Base-by-base conservation (phyloP, 225 moss, liverwort and hornwort species). In the Thuidium tamariscinum region DNA sequence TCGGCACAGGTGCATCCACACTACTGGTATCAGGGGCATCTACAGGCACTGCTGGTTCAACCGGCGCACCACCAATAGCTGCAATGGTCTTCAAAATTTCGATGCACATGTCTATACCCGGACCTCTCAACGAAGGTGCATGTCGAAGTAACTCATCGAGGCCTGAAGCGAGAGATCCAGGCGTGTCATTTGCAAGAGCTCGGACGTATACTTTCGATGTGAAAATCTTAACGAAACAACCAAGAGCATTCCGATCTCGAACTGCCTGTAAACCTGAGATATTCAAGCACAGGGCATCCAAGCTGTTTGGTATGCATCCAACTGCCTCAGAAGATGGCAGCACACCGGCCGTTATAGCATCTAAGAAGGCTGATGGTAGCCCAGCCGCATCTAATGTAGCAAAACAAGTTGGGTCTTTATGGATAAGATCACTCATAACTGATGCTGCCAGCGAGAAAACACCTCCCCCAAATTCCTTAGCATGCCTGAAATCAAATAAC, bases 381-480 rank as follows among this genome's bases (percentile, higher is more conserved):
- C 97, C 98, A 62, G 96, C 91, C 23, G 94, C 88, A 91, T 99
- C 96, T 44, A 99, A 94, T 60, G 96, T 92, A 22, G 97, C 73
- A 79, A 96, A 99, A 92, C 98, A 99, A 57, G 98, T 99, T 36
- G 98, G 98, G 84, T 99, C 98, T 90, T 99, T 99, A 85, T 97
- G 98, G 68, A 99, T 96, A 80, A 99, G 93, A 87, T 97, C 98
- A 91, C 98, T 99, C 98, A 99, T 97, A 49, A 99, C 97, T 71
- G 98, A 99, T 88, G 98, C 98, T 52, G 96, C 98, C 88, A 99
- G 89, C 25, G 98, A 94, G 81, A 99, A 99, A 36, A 99, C 98
- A 27, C 97, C 98, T 65, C 98, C 98, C 80, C 98, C 98, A 91
- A 99, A 99, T 88, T 99, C 97, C 76, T 95, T 94, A 9, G 96